Conservation (phyloP, 768 basidiomycete species). For the Trametes villosa region DNA sequence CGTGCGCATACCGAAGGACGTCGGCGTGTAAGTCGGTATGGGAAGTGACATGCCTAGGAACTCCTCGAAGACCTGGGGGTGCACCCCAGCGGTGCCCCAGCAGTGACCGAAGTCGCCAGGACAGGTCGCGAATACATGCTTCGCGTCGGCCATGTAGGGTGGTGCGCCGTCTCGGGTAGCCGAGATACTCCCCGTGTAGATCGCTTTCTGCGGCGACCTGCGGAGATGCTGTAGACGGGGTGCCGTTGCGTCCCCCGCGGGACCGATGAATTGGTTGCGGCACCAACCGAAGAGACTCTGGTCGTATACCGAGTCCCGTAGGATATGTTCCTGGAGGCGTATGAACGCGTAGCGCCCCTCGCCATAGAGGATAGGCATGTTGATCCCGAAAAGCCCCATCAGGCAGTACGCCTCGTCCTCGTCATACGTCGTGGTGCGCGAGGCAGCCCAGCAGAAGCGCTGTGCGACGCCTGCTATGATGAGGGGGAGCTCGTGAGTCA, state of each 20-base stretch:
- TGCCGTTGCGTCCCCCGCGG: neutral
- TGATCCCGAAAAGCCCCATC: neutral
- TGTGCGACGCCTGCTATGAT: neutral
- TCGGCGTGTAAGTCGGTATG: neutral
- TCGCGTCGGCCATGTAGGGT: no score
- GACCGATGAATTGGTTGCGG: neutral
- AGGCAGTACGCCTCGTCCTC: slow-evolving; percentile 3
- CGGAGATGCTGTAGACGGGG: neutral
- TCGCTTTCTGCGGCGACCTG: no score
- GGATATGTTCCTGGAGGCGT: neutral
- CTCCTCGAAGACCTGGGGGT: neutral
- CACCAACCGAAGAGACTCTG: neutral
- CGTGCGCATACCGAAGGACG: neutral
- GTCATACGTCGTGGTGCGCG: neutral
- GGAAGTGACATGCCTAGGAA: neutral
- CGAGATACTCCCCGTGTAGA: no score
- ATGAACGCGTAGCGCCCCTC: neutral
- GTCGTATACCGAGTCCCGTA: neutral
- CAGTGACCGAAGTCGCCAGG: neutral
- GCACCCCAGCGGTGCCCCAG: neutral
- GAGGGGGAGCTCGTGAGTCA: neutral
- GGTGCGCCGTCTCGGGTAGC: no score
- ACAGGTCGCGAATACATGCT: no score
- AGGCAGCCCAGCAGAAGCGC: neutral
- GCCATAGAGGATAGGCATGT: slow-evolving; percentile 3